phyloP scores from a whole-genome alignment of 2,329 filamentous ascomycete genomes.

The Apiospora kogelbergensis region DNA sequence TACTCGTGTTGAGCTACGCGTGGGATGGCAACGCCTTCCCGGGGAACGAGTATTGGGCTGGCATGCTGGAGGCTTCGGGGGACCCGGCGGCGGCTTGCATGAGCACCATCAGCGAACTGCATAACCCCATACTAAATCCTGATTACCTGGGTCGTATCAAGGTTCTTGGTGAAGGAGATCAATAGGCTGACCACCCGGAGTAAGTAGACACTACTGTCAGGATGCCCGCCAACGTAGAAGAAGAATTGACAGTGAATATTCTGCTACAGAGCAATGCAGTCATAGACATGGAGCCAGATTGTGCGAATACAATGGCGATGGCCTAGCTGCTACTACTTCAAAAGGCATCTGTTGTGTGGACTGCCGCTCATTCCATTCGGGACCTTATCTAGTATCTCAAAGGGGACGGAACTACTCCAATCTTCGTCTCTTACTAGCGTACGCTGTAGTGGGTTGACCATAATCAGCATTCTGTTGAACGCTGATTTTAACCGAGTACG shows the following conservation, averaged over 20 bases:
- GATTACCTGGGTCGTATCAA: constrained; percentile 24
- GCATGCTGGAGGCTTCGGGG: constrained; percentile 22
- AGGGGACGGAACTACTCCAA: background rate
- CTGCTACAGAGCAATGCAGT: too few relatives aligned
- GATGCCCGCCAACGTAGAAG: too few relatives aligned
- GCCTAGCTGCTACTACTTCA: too few relatives aligned
- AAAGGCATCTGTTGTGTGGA: too few relatives aligned
- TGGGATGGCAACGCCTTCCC: constrained; percentile 35
- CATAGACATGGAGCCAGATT: too few relatives aligned
- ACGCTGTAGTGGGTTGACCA: background rate
- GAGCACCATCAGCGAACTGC: constrained; percentile 33
- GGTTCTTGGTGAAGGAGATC: constrained; percentile 15
- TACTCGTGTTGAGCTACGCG: constrained; percentile 32
- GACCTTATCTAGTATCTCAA: background rate
- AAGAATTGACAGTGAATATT: too few relatives aligned
- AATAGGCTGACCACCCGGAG: background rate
- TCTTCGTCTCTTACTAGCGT: background rate
- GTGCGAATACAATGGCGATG: too few relatives aligned
- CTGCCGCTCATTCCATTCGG: background rate
- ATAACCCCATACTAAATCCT: constrained; percentile 32
- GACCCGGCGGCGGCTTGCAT: constrained; percentile 35
- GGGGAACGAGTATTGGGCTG: constrained; percentile 33
- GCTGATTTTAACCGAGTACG: background rate
- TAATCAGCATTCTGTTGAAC: background rate
- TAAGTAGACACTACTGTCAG: too few relatives aligned